Conservation (phyloP, 1,284 basidiomycete species). For the Ustilago tritici region DNA sequence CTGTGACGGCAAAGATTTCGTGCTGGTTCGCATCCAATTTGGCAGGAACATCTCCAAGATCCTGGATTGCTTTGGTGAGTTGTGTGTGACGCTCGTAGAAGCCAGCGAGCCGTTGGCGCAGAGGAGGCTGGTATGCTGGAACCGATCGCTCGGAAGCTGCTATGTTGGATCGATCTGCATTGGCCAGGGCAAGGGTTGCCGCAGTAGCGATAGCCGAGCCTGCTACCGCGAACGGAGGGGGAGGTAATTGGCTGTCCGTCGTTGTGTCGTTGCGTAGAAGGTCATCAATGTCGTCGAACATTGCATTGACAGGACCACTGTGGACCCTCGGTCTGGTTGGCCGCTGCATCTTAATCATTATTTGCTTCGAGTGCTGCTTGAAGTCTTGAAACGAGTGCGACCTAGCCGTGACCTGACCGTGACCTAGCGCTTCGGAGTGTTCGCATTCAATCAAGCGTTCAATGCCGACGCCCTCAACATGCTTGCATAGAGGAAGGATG, state of each 20-base stretch:
- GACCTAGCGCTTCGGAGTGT: background rate
- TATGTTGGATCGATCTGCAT: background rate
- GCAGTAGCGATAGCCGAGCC: conserved; percentile 26
- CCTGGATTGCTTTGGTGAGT: conserved; percentile 26
- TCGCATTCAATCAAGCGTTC: background rate
- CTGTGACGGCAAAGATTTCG: conserved; percentile 35
- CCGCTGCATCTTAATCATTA: conserved; percentile 33
- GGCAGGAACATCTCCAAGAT: conserved; percentile 38
- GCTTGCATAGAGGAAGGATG: background rate
- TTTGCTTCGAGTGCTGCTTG: background rate
- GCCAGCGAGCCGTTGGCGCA: conserved; percentile 30
- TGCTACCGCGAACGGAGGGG: conserved; percentile 23
- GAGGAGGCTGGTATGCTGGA: conserved; percentile 40
- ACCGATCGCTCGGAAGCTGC: conserved; percentile 29
- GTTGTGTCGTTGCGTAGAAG: conserved; percentile 12
- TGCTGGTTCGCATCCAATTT: conserved; percentile 33
- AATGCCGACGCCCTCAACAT: background rate
- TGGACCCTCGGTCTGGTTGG: conserved; percentile 30
- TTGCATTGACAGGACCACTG: conserved; percentile 26
- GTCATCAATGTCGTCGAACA: conserved; percentile 41
- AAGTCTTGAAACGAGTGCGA: background rate
- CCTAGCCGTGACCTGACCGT: background rate
- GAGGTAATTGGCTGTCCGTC: conserved; percentile 6
- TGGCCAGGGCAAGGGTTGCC: conserved; percentile 26
- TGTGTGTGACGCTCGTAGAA: conserved; percentile 32